Conservation (phyloP, 139 green algal species). For the Zygnema cylindricum region DNA sequence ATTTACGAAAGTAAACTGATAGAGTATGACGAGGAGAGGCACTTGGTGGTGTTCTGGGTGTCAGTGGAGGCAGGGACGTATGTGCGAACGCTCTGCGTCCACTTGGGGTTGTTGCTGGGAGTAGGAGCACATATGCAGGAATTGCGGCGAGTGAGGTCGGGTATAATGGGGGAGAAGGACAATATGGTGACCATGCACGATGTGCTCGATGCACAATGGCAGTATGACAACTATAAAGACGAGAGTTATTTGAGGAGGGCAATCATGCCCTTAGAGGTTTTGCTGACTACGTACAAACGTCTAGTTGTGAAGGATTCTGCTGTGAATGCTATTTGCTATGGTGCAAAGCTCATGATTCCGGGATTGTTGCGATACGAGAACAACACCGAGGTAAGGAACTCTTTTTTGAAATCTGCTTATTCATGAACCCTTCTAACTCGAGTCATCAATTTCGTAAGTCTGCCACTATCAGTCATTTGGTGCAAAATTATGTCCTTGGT, state of each 20-base stretch:
- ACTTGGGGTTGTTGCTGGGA: slow-evolving; percentile 94
- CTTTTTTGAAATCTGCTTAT: too few relatives aligned
- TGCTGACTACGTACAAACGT: slow-evolving; percentile 96
- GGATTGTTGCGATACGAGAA: slow-evolving; percentile 80
- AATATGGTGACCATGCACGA: slow-evolving; percentile 99
- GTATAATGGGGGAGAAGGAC: slow-evolving; percentile 94
- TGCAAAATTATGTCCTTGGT: too few relatives aligned
- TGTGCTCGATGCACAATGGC: slow-evolving; percentile 94
- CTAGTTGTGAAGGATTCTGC: slow-evolving; percentile 96
- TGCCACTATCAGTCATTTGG: too few relatives aligned
- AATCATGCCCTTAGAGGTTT: slow-evolving; percentile 94
- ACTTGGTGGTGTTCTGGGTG: slow-evolving; percentile 96
- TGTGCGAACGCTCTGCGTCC: slow-evolving; percentile 95
- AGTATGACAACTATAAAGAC: slow-evolving; percentile 91
- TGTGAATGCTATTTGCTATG: slow-evolving; percentile 99
- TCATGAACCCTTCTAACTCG: too few relatives aligned
- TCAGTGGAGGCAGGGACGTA: slow-evolving; percentile 97
- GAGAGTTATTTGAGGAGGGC: slow-evolving; percentile 90
- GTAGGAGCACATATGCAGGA: slow-evolving; percentile 97
- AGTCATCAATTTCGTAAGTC: too few relatives aligned
- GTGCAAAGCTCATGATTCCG: slow-evolving; percentile 98
- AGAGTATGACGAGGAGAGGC: slow-evolving; percentile 93
- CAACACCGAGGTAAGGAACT: slow-evolving; percentile 64
- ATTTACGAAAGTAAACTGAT: slow-evolving; percentile 95
- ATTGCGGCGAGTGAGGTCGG: slow-evolving; percentile 90